Evolutionary conservation across 805 yeast species (phyloP), one percentile per base, ranked within the genome.

Genomic region (Cyberlindnera veronae): DNA sequence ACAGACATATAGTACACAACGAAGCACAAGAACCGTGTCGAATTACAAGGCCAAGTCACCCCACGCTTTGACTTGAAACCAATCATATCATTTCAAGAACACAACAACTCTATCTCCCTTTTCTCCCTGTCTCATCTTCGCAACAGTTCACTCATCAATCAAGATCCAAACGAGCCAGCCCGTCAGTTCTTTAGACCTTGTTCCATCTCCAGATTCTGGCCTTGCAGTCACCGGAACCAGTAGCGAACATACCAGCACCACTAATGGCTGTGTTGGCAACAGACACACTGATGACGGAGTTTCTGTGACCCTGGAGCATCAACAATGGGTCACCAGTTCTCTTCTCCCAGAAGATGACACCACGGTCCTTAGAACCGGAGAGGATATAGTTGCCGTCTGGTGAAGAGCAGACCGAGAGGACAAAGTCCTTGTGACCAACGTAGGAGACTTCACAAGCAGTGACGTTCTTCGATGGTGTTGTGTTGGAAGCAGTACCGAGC

Each of bases 271-370:
- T 80, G 51, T 89, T 88, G 18, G 93, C 81, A 17, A 93, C 96
- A 35, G 95, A 88, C 29, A 91, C 98, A 40, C 91, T 81, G 53
- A 91, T 91, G 34, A 93, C 98, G 9, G 95, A 85, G 69, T 91
- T 91, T 62, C 93, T 81, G 64, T 91, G 98, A 26, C 98, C 98
- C 69, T 89, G 97, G 55, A 93, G 74, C 96, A 90, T 88, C 58
- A 91, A 74, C 64, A 88, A 79, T 39, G 96, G 95, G 64, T 87
- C 90, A 48, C 96, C 96, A 12, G 90, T 78, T 33, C 73, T 70
- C 54, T 90, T 90, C 62, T 91, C 96, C 99, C 99, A 91, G 70
- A 91, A 84, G 48, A 90, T 84, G 40, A 91, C 96, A 39, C 97
- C 96, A 56, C 97, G 82, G 69, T 91, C 99, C 64, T 91, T 91